phyloP scores from a whole-genome alignment of 352 stramenopile species.

The Phytophthora constricta region DNA sequence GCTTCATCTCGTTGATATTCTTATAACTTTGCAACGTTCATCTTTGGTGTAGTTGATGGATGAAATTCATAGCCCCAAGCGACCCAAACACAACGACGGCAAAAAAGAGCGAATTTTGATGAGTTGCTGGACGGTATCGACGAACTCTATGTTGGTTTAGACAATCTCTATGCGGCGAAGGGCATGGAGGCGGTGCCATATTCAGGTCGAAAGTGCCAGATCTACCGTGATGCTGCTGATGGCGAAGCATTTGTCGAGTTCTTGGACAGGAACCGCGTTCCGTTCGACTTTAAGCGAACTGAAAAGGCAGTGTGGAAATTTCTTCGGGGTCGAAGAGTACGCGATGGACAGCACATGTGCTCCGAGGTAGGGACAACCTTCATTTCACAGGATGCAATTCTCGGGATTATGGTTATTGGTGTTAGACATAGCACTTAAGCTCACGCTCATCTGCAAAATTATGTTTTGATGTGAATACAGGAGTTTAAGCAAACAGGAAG shows the following conservation, averaged over 20 bases:
- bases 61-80: background rate
- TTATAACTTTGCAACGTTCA: too few species aligned
- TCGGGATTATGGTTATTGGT: too few species aligned
- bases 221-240: background rate
- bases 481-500: slow-evolving; percentile 1
- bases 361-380: too few species aligned
- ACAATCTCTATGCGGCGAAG: background rate
- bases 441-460: too few species aligned
- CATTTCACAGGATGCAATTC: background rate
- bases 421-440: background rate
- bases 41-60: slow-evolving; percentile 6
- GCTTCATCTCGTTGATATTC: too few species aligned
- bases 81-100: background rate
- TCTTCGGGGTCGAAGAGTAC: slow-evolving; percentile 2
- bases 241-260: slow-evolving; percentile 3
- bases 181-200: background rate
- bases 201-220: background rate
- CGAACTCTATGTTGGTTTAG: background rate
- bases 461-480: background rate
- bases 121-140: slow-evolving; percentile 3
- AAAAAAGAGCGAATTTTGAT: slow-evolving; percentile 5
- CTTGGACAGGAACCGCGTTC: slow-evolving; percentile 9
- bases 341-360: background rate
- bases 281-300: slow-evolving; percentile 5
- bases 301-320: slow-evolving; percentile 12